These are phyloP conservation scores for Hemileccinum rubropunctum DNA, from an alignment of 768 basidiomycete species.

Conservation along the genomic window DNA sequence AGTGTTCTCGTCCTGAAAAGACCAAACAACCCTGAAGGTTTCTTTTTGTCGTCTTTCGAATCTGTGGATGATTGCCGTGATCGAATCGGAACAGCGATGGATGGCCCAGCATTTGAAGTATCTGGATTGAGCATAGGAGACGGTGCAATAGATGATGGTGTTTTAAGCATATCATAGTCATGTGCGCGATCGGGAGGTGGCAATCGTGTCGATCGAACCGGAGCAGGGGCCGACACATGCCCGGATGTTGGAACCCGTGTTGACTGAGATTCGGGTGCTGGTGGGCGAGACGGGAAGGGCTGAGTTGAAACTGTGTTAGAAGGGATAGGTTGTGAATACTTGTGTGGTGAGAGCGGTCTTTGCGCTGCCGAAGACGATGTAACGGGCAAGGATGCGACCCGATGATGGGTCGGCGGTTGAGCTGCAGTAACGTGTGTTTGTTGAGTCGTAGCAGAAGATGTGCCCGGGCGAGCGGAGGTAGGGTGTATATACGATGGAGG, in stretches of 20 bases:
- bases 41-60: constrained; percentile 34
- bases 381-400: constrained; percentile 36
- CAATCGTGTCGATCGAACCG: constrained; percentile 21
- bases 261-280: constrained; percentile 16
- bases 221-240: constrained; percentile 31
- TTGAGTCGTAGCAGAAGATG: constrained; percentile 17
- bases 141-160: constrained; percentile 62
- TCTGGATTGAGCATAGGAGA: constrained; percentile 43
- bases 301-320: constrained; percentile 25
- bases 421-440: constrained; percentile 20
- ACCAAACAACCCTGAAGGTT: constrained; percentile 27
- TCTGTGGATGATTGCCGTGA: constrained; percentile 28
- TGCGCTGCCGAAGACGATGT: constrained; percentile 14
- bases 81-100: constrained; percentile 17
- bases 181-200: constrained; percentile 33
- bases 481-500: constrained; percentile 24
- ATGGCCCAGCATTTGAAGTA: not conserved
- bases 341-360: constrained; percentile 29
- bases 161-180: constrained; percentile 55
- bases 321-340: constrained; percentile 27
- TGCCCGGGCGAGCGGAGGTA: constrained; percentile 20
- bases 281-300: constrained; percentile 28
- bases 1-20: constrained; percentile 32
- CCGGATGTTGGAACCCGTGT: constrained; percentile 30
- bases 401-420: constrained; percentile 31